Base-by-base conservation (phyloP, 1,284 basidiomycete genomes). In the Cryptococcus sp. region DNA sequence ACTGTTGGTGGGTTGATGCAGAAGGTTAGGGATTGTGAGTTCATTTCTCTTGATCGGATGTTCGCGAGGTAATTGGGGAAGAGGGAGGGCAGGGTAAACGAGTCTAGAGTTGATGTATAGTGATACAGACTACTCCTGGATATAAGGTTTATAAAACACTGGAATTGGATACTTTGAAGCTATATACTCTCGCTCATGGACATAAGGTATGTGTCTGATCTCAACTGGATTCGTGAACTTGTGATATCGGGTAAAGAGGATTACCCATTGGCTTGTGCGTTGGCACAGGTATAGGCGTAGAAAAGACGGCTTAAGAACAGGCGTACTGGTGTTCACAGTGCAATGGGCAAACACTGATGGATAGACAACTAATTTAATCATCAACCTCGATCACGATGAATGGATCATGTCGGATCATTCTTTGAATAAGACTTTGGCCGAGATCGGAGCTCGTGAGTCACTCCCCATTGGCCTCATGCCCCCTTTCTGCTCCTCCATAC, bases 111-210 rank as follows among this genome's bases (percentile, higher is more conserved):
- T 91, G 90, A 82, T 51, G 77, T 93, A 52, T 79, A 28, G 28
- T 28, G 28, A 28, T 28, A 5, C 28, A 82, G 66, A 85, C 82
- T 14, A 82, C 84, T 52, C 67, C 85, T 13, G 87, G 83, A 14
- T 96, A 88, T 87, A 92, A 91, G 71, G 85, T 89, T 2, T 97
- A 91, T 76, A 81, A 84, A 28, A 85, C 80, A 52, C 78, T 82
- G 39, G 69, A 77, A 23, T 76, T 92, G 59, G 92, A 97, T 75
- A 96, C 92, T 10, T 62, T 98, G 55, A 98, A 98, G 70, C 76
- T 96, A 14, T 98, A 98, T 73, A 91, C 90, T 0, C 85, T 85
- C 63, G 94, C 94, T 1, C 94, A 98, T 69, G 91, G 92, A 10
- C 81, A 91, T 53, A 98, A 98, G 81, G 90, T 86, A 47, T 36